Percentiles rank a stretch among this genome's conserved stretches.
Evolutionary conservation across 495 filamentous ascomycete species (phyloP).

Genomic region (Lasiosphaeria ovina): DNA sequence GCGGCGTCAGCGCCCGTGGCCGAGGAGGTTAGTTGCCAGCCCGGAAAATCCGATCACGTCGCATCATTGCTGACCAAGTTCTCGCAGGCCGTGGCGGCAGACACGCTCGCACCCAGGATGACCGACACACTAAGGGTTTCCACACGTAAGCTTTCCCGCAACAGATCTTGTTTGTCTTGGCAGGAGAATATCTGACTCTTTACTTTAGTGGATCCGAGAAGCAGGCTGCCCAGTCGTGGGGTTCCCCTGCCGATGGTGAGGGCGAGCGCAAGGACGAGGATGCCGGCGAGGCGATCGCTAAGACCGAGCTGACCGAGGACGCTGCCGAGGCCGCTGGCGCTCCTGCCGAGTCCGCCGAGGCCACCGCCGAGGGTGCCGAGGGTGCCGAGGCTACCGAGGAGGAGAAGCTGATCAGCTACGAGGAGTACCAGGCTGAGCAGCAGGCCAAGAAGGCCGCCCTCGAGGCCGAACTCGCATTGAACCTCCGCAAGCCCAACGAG

Average conservation of each 20-base stretch:
- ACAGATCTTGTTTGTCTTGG: conserved; percentile 1
- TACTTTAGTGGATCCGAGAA: conserved; percentile 70
- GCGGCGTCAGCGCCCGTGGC: conserved; percentile 56
- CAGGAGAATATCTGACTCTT: conserved; percentile 17
- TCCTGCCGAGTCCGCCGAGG: conserved; percentile 32
- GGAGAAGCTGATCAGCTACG: conserved; percentile 84
- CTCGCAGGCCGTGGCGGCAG: conserved; percentile 44
- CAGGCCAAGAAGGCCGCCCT: conserved; percentile 79
- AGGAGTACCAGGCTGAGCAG: conserved; percentile 83
- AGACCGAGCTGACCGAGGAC: conserved; percentile 66
- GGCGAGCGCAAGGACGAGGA: conserved; percentile 85
- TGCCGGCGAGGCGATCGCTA: conserved; percentile 80
- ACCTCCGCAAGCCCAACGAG: conserved; percentile 86
- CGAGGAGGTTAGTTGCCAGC: conserved; percentile 48
- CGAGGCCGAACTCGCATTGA: conserved; percentile 52
- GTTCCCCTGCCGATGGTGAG: conserved; percentile 65
- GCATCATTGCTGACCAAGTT: conserved; percentile 13
- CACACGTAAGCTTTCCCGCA: conserved; percentile 56
- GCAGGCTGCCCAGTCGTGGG: conserved; percentile 90
- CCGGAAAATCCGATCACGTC: not conserved
- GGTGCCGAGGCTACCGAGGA: conserved; percentile 42
- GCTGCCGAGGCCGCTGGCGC: conserved; percentile 35
- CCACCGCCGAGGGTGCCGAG: conserved; percentile 49
- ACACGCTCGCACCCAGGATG: conserved; percentile 58
- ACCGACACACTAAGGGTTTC: conserved; percentile 76